Base-by-base conservation (phyloP, 1,284 basidiomycete genomes). In the Cryptococcus sp. region DNA sequence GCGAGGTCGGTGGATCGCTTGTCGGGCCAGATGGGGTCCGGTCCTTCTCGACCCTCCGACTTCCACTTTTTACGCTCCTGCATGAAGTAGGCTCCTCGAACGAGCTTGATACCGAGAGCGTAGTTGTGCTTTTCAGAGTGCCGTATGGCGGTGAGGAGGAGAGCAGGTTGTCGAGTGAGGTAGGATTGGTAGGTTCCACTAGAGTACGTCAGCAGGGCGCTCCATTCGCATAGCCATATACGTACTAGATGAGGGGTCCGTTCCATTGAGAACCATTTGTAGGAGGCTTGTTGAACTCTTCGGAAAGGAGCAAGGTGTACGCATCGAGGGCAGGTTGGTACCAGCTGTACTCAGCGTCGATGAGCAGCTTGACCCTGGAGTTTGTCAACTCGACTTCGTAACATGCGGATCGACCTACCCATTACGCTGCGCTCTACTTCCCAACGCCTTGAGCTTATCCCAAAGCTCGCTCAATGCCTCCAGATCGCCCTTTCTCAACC, bases 81-180 rank as follows among this genome's bases (percentile, higher is more conserved):
- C 2, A 82, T 79, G 61, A 93, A 87, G 71, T 97, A 97, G 2
- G 93, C 93, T 0, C 93, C 94, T 22, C 94, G 82, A 28, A 97
- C 93, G 48, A 97, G 84, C 74, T 97, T 97, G 54, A 93, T 82
- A 16, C 93, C 93, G 2, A 97, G 79, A 0, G 85, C 78, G 69
- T 91, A 97, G 38, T 80, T 78, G 58, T 83, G 76, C 40, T 69
- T 71, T 54, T 81, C 77, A 7, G 93, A 86, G 48, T 87, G 82
- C n/a, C 74, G 73, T 39, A 93, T 72, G 28, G 83, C 80, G 25
- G 80, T 79, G 0, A 74, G 74, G 18, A 95, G 78, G 54, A 90
- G 82, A 22, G 75, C 69, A 0, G 84, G 84, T 28, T 65, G 55
- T 52, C 59, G 79, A 43, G 80, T 80, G 23, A 92, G 79, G 73